Evolutionary conservation across 73 alveolate genomes (phyloP), one percentile per base, ranked within the genome.

Genomic region (Tetrahymena borealis): DNA sequence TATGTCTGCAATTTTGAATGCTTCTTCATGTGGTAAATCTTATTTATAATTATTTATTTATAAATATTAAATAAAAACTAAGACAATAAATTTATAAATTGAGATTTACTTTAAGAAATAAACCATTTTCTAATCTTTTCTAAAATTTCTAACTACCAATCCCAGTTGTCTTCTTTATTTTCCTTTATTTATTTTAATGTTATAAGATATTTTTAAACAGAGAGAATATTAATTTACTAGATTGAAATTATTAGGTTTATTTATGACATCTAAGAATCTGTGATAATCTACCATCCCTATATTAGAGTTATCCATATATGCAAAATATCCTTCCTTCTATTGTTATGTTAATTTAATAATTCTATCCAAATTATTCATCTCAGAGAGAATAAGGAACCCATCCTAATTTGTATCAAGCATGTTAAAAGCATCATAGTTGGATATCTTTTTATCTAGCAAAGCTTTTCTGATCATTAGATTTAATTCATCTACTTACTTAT

Each of bases 231-330:
- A n/a, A n/a, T 36, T 90, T 42, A 78, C 33, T 18, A 93, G 18
- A 3, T 94, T 97, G 10, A 96, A 78, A 16, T 95, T 77, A 41
- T 93, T 93, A 33, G 95, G 90, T 38, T 97, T 40, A 24, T 92
- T 95, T 18, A 79, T 85, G 32, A 95, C 90, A 24, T 60, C 85
- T 15, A 60, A 60, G 96, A 97, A 97, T 35, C 95, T 94, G 32
- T 97, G 96, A 91, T 94, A 95, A 92, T 97, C 98, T 11, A 97
- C 95, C 78, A 97, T 79, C 12, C 99, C 99, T 7, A 95, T 97
- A 28, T 94, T 94, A 42, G 93, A 78, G 33, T 78, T 95, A 60
- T 97, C 99, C 98, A 97, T 97, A 42, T 94, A 90, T 1, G 99
- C 98, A 93, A 97, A 97, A 39, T 97, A 92, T 40, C 97, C 97